These are phyloP conservation scores for Solanum sejunctum DNA, from an alignment of 257 asterid genomes.

Conservation along the genomic window DNA sequence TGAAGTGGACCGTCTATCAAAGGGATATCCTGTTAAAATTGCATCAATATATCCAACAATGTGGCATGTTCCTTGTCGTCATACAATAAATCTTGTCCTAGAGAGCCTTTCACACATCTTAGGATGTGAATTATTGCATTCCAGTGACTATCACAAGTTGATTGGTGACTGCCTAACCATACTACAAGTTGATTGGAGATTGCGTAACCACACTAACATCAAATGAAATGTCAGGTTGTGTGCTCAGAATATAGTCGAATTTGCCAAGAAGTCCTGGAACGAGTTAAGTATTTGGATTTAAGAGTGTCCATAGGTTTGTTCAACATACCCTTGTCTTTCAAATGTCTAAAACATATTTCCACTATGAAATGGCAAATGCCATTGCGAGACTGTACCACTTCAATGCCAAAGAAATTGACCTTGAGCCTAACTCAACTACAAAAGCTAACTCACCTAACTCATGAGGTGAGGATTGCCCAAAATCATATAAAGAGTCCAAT, in stretches of 20 bases:
- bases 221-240: background rate
- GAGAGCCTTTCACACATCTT: background rate
- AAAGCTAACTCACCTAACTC: background rate
- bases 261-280: background rate
- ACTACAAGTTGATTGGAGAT: background rate
- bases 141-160: background rate
- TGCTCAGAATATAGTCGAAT: background rate
- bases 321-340: background rate
- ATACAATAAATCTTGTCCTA: background rate
- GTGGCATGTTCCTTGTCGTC: background rate
- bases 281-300: background rate
- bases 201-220: background rate
- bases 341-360: background rate
- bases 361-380: background rate
- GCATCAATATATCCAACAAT: background rate
- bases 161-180: background rate
- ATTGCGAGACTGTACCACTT: background rate
- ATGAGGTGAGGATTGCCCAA: background rate
- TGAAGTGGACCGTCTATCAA: background rate
- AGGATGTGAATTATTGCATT: background rate
- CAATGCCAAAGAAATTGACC: background rate
- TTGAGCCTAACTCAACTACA: background rate
- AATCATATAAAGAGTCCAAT: background rate
- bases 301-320: background rate
- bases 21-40: background rate